A percentile compares a stretch with the other conserved stretches of the same genome.
These are phyloP conservation scores for Boletus rubroflammeus DNA, from an alignment of 768 basidiomycete species.

Conservation along the genomic window DNA sequence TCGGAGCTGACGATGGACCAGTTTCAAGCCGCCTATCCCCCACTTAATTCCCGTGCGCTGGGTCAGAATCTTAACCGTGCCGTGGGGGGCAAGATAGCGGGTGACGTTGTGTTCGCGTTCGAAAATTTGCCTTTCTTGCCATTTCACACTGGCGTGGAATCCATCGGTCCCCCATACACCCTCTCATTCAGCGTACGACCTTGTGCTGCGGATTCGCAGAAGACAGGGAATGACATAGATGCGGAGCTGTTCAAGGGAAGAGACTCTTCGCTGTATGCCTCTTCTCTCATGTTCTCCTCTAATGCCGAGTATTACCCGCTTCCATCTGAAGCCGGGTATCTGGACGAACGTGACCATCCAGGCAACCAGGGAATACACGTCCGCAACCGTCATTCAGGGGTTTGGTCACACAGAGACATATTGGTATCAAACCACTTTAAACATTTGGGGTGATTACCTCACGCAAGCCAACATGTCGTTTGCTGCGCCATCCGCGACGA, in stretches of 20 bases:
- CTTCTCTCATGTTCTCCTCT: constrained; percentile 39
- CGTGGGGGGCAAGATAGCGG: constrained; percentile 24
- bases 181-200: constrained; percentile 39
- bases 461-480: constrained; percentile 42
- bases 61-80: constrained; percentile 44
- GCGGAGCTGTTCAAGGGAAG: constrained; percentile 34
- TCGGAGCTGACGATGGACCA: constrained; percentile 33
- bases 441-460: constrained; percentile 41
- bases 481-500: constrained; percentile 36
- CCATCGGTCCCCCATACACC: constrained; percentile 44
- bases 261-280: constrained; percentile 35
- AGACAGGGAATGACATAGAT: constrained; percentile 8
- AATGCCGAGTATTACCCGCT: constrained; percentile 38
- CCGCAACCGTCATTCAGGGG: constrained; percentile 26
- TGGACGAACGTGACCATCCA: constrained; percentile 37
- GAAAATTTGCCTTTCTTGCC: constrained; percentile 16
- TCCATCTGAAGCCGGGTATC: constrained; percentile 21
- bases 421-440: constrained; percentile 37
- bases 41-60: constrained; percentile 37
- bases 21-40: constrained; percentile 36
- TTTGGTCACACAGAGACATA: constrained; percentile 16
- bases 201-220: constrained; percentile 7
- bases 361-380: constrained; percentile 36
- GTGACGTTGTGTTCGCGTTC: constrained; percentile 31
- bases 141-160: constrained; percentile 31